A percentile compares a stretch with the other conserved stretches of the same genome.
phyloP scores from a whole-genome alignment of 345 rosid genomes.

The Salix koriyanagi region DNA sequence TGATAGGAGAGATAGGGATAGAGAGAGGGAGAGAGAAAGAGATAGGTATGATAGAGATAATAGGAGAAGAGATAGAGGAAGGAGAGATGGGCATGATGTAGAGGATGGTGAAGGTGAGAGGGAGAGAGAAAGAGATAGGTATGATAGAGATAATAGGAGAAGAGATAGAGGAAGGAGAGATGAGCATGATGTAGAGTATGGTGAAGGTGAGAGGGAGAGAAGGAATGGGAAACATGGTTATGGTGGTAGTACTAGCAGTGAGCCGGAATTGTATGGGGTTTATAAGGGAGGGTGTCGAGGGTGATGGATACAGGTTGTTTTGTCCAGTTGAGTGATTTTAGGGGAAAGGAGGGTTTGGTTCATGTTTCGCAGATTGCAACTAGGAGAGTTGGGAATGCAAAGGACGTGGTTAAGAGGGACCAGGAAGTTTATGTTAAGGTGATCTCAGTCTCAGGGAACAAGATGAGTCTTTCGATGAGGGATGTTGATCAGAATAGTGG shows the following conservation, averaged over 20 bases:
- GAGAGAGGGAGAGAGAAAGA: conserved; percentile 23
- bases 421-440: conserved; percentile 80
- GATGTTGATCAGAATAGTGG: conserved; percentile 85
- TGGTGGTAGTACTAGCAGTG: conserved; percentile 18
- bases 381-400: conserved; percentile 52
- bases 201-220: conserved; percentile 18
- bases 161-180: conserved; percentile 5
- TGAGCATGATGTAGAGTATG: not conserved
- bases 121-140: conserved; percentile 13
- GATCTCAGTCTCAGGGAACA: conserved; percentile 56
- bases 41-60: conserved; percentile 5
- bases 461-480: conserved; percentile 68
- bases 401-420: conserved; percentile 66
- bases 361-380: conserved; percentile 83
- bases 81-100: no score
- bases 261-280: conserved; percentile 70
- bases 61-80: not conserved
- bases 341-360: conserved; percentile 88
- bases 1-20: conserved; percentile 22
- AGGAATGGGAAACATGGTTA: conserved; percentile 10
- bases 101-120: conserved; percentile 1
- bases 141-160: conserved; percentile 3
- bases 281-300: conserved; percentile 71
- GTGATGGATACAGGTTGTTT: conserved; percentile 85
- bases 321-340: conserved; percentile 67